phyloP scores from a whole-genome alignment of 2,329 filamentous ascomycete genomes.

The Aureobasidium mangrovei region DNA sequence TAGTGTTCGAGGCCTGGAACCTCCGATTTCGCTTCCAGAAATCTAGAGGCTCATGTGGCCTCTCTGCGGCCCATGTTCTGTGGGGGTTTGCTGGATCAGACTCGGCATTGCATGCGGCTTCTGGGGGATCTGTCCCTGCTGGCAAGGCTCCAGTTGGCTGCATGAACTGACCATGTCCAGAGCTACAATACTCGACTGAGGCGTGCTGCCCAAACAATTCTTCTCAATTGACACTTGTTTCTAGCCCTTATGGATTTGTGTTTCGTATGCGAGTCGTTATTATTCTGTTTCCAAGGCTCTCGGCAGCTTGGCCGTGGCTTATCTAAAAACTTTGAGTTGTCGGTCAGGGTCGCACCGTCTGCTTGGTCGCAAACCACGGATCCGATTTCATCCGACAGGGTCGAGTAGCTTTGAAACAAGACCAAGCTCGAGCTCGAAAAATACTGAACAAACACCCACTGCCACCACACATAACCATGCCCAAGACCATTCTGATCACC shows the following conservation, averaged over 20 bases:
- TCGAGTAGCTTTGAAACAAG: not conserved
- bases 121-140: not conserved
- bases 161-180: too few species aligned
- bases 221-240: too few species aligned
- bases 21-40: not conserved
- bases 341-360: not conserved
- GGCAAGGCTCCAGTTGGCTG: not conserved
- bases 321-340: not conserved
- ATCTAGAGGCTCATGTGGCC: not conserved
- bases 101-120: not conserved
- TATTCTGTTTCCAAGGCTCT: conserved; percentile 1
- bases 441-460: not conserved
- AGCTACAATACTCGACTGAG: too few species aligned
- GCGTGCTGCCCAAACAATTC: too few species aligned
- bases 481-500: conserved; percentile 28
- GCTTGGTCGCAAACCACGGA: too few species aligned
- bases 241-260: too few species aligned
- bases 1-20: conserved; percentile 1
- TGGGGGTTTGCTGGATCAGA: not conserved
- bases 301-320: conserved; percentile 1
- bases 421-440: not conserved
- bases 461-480: not conserved
- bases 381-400: too few species aligned
- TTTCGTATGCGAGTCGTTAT: not conserved
- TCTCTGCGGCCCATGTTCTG: not conserved